Base-by-base conservation (phyloP, 768 basidiomycete species). In the Amanita inopinata region DNA sequence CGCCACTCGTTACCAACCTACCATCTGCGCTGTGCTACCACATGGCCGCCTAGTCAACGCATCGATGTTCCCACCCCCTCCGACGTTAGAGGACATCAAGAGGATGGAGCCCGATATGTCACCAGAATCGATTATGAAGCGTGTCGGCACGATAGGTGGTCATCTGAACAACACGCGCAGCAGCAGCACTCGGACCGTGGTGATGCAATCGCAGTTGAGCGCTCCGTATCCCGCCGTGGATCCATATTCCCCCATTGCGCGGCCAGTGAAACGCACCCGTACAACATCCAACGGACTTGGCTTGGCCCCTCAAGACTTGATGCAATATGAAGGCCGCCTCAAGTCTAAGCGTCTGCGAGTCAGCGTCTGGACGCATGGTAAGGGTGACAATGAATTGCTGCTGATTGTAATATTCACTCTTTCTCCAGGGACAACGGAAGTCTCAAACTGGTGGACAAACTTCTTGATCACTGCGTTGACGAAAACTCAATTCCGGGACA, bases 81-180 rank as follows among this genome's bases (percentile, higher is more conserved):
- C 41, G 31, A 43, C 41, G 8, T 25, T 43, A 9, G 41, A 43
- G 33, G 41, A 43, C 33, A 43, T 43, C n/a, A 23, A 35, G 41
- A 31, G 41, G 22, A 43, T 43, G 41, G 41, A 43, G 28, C 43
- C 43, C 18, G 35, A 44, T 20, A 14, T 37, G 33, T 44, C 43
- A 20, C 43, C 43, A 23, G 41, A 28, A 20, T 43, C 41, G 22
- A 35, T 43, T 18, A 34, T 43, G 41, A 43, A 25, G 33, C 41
- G 41, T 35, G 41, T 43, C 17, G 41, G 41, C 9, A 34, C 33
- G 33, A 43, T 43, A 34, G 33, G 41, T 12, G 41, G 14, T 20
- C 32, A 18, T 30, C 34, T 19, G 27, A 28, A 15, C 25, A 20
- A 31, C 25, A 24, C 14, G 33, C 41, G 12, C 33, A 42, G 20